Evolutionary conservation across 2,329 filamentous ascomycete genomes (phyloP), one percentile per base, ranked within the genome.

Genomic region (Blastomyces silverae): DNA sequence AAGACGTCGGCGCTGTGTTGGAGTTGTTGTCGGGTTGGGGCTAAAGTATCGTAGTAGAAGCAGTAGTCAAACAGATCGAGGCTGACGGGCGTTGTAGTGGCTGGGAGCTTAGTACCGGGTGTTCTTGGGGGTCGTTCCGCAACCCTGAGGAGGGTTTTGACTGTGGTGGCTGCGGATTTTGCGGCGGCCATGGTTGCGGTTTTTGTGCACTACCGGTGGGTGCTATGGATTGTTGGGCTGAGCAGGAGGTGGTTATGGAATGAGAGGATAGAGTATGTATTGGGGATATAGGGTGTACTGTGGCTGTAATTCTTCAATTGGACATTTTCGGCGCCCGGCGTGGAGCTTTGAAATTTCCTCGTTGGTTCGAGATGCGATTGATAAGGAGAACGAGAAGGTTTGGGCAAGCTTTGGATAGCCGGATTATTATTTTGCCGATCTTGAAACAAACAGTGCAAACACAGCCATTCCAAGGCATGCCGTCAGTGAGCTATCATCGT

Each of bases 1-100:
- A 84, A 84, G 67, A 84, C 77, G 31, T 74, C 75, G 20, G 78
- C 73, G 11, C 82, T 80, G 58, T 79, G 78, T 37, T 70, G 67
- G 10, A 84, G 74, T 70, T 85, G 80, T 20, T 44, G 1, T 70
- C 66, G 0, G 22, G 73, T 79, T 0, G 83, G 83, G 6, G 76
- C 73, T 52, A 71, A 66, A 0, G 82, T 84, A 64, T 84, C 82
- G 79, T 81, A 84, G 71, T 84, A 81, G 67, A 78, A 79, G 64
- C 77, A 80, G 64, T 73, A 69, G 42, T 65, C 34, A 2, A 34
- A 20, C 10, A 64, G 28, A n/a, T 28, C 71, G 68, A 58, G 69
- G 70, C 4, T 67, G 52, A 10, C 61, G 61, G 20, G 62, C 56
- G 3, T 60, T 62, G 55, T 15, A 11, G 56, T 1, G 8, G 34